phyloP scores from a whole-genome alignment of 495 filamentous ascomycete species.

The Penicillium flavigenum region DNA sequence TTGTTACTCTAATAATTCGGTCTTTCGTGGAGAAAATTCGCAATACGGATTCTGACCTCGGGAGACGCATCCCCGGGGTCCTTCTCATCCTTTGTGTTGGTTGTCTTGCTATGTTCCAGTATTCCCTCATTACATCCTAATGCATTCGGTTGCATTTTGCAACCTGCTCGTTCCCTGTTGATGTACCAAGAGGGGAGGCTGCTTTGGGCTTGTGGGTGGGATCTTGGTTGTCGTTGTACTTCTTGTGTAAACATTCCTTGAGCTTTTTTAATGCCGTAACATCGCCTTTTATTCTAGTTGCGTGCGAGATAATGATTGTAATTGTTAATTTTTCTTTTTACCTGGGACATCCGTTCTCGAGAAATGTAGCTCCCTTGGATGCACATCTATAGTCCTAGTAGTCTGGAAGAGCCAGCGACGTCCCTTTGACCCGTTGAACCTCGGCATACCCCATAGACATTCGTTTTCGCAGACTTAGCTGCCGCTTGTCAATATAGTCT shows the following conservation, averaged over 20 bases:
- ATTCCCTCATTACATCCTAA: slow-evolving; percentile 17
- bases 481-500: not conserved
- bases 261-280: slow-evolving; percentile 13
- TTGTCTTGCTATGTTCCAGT: slow-evolving; percentile 24
- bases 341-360: not conserved
- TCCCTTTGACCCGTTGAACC: not conserved
- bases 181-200: slow-evolving; percentile 3
- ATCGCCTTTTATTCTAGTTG: slow-evolving; percentile 4
- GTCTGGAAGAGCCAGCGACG: not conserved
- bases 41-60: slow-evolving; percentile 32
- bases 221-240: slow-evolving; percentile 9
- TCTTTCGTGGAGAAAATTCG: slow-evolving; percentile 42
- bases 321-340: not conserved
- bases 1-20: slow-evolving; percentile 53
- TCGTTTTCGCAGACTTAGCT: not conserved
- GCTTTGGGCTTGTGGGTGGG: slow-evolving; percentile 1
- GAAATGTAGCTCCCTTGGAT: not conserved
- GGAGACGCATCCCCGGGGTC: slow-evolving; percentile 25
- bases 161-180: slow-evolving; percentile 6
- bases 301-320: slow-evolving; percentile 13
- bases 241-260: slow-evolving; percentile 17
- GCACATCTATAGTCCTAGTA: not conserved
- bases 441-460: not conserved
- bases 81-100: slow-evolving; percentile 21
- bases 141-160: slow-evolving; percentile 31